These are phyloP conservation scores for Ceratocystis colombiana DNA, from an alignment of 2,329 filamentous ascomycete species.

Conservation along the genomic window DNA sequence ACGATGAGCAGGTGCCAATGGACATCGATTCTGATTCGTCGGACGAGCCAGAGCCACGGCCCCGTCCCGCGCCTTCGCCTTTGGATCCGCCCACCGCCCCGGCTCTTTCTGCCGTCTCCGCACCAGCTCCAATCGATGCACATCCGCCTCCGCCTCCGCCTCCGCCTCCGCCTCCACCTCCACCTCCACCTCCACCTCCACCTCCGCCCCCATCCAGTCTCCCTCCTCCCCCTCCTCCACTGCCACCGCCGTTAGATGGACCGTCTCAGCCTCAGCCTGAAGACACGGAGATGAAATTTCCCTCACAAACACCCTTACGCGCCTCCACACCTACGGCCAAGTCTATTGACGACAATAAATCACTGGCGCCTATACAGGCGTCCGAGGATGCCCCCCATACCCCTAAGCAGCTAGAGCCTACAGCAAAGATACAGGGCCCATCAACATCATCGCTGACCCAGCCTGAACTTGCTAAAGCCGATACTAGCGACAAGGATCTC, in stretches of 20 bases:
- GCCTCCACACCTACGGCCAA: slow-evolving; percentile 3
- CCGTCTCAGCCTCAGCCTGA: not conserved
- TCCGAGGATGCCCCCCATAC: not conserved
- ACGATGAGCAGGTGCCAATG: slow-evolving; percentile 23
- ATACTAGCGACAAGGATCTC: not conserved
- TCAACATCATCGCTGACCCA: not conserved
- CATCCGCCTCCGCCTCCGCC: not conserved
- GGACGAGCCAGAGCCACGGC: not conserved
- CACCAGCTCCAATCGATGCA: not conserved
- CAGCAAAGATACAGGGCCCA: not conserved
- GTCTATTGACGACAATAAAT: not conserved
- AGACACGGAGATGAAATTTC: not conserved
- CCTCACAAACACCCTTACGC: slow-evolving; percentile 5
- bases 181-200: not conserved
- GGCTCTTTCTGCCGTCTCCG: not conserved
- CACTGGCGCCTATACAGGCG: not conserved
- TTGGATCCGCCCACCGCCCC: not conserved
- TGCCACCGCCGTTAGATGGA: not conserved
- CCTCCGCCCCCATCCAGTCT: not conserved
- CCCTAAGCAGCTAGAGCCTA: not conserved
- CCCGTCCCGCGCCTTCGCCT: not conserved
- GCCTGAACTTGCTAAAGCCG: not conserved
- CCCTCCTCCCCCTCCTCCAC: slow-evolving; percentile 6
- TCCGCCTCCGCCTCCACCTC: not conserved
- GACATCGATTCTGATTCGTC: slow-evolving; percentile 23